Evolutionary conservation across 805 yeast species (phyloP), one percentile per base, ranked within the genome.

Genomic region (Wickerhamiella galacta): DNA sequence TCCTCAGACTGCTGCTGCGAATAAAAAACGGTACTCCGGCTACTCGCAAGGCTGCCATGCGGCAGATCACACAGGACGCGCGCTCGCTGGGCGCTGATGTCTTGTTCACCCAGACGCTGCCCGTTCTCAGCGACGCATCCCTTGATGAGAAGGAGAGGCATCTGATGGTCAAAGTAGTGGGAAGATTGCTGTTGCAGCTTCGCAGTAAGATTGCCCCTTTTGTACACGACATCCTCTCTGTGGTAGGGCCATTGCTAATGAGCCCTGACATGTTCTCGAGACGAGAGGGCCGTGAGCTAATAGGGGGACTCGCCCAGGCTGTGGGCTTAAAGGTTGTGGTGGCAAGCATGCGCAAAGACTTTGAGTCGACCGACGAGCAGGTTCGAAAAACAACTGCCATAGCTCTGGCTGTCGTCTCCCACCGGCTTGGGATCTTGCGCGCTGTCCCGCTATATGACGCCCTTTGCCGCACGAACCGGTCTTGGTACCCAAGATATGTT

Each of bases 81-180:
- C 54, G 61, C 6, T 58, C 54, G 10, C 69, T 73, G 44, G 95
- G 94, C 0, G 75, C 94, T 0, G 65, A 69, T 30, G 47, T 71
- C 0, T 51, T 85, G 11, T 75, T 85, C 44, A 67, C 70, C 36
- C 73, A 70, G 38, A 61, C 81, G n/a, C 57, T 85, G 11, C 93
- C 95, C 0, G 53, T 87, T 17, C 54, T 85, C 27, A 57, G 76
- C 48, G 94, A 81, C 39, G 71, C 71, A 25, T 53, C 68, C 3
- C 54, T 83, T 18, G 87, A 75, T 41, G 90, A 79, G 30, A 78
- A 72, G 41, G 95, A 87, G 51, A 64, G 93, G 12, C 92, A 81
- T 56, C 51, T 82, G 9, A 58, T 87, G 35, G 77, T 82, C 10
- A 85, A 83, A 51, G 68, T 80, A 6, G 56, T 79, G 10, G 81